A percentile compares a stretch with the other conserved stretches of the same genome.
These are phyloP conservation scores for Rhodotorula sp. DNA, from an alignment of 1,284 basidiomycete species.

Conservation along the genomic window DNA sequence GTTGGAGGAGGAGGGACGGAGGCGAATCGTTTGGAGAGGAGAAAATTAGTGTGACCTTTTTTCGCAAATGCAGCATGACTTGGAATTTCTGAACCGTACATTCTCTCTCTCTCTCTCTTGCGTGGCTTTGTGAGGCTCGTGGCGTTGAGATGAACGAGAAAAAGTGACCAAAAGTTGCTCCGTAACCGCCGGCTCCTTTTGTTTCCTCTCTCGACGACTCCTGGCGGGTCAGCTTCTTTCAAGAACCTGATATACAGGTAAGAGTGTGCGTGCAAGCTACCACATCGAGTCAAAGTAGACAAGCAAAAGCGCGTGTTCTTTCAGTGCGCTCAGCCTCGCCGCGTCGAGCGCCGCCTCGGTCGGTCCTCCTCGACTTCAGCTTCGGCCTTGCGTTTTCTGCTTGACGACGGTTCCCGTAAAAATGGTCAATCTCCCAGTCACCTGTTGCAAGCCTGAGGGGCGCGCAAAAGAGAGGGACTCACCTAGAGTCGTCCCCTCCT, in stretches of 20 bases:
- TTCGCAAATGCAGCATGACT: conserved; percentile 3
- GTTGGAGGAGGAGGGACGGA: background rate
- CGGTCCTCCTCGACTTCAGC: conserved; percentile 16
- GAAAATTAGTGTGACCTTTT: background rate
- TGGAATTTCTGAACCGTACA: background rate
- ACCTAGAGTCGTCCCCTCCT: conserved; percentile 16
- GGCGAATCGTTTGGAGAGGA: background rate
- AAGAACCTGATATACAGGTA: too few species aligned
- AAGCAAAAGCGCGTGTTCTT: too few species aligned
- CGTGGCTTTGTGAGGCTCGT: too few species aligned
- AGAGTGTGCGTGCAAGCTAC: too few species aligned
- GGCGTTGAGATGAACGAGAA: too few species aligned
- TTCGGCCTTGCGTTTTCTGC: conserved; percentile 35
- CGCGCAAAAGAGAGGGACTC: background rate
- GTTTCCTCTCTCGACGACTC: too few species aligned
- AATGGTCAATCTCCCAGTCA: too few species aligned
- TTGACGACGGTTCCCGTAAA: background rate
- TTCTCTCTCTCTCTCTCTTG: background rate
- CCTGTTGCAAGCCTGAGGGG: too few species aligned
- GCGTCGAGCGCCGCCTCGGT: conserved; percentile 17
- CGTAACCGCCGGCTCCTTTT: too few species aligned
- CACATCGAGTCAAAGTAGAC: too few species aligned
- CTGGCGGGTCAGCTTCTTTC: too few species aligned
- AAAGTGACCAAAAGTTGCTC: too few species aligned
- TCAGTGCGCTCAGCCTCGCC: background rate